Evolutionary conservation across 352 stramenopile species (phyloP).

Genomic region (Plasmopara halstedii): DNA sequence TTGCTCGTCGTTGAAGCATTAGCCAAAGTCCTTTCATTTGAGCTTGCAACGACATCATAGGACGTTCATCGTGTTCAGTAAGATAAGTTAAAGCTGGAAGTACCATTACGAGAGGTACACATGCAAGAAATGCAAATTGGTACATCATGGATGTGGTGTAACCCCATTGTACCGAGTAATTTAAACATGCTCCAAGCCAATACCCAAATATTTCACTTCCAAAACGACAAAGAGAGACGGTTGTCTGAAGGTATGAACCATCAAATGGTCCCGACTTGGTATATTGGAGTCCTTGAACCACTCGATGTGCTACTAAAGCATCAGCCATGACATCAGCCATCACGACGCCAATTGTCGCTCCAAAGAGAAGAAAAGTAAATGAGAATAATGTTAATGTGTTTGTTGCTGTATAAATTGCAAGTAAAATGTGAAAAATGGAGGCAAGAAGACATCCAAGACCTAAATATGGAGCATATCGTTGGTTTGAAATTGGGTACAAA

Average conservation of each 20-base stretch:
- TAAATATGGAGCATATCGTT: slow-evolving; percentile 75
- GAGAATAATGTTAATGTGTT: slow-evolving; percentile 41
- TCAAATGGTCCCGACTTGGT: slow-evolving; percentile 6
- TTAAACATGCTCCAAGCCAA: slow-evolving; percentile 55
- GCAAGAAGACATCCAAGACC: slow-evolving; percentile 49
- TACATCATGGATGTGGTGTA: slow-evolving; percentile 51
- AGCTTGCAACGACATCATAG: slow-evolving; percentile 21
- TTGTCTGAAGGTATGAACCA: slow-evolving; percentile 49
- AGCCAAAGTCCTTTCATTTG: slow-evolving; percentile 41
- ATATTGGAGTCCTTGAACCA: slow-evolving; percentile 28
- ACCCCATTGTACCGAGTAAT: slow-evolving; percentile 46
- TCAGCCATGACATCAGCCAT: slow-evolving; percentile 82
- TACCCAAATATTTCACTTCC: slow-evolving; percentile 73
- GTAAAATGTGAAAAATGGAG: slow-evolving; percentile 47
- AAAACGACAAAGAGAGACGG: slow-evolving; percentile 71
- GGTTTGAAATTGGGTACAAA: slow-evolving; percentile 38
- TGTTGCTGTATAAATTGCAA: slow-evolving; percentile 24
- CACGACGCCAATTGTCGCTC: slow-evolving; percentile 59
- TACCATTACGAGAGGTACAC: slow-evolving; percentile 49
- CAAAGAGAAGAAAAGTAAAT: slow-evolving; percentile 27
- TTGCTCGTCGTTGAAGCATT: slow-evolving; percentile 62
- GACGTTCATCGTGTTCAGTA: slow-evolving; percentile 36
- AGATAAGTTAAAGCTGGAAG: slow-evolving; percentile 50
- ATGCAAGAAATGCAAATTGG: slow-evolving; percentile 52
- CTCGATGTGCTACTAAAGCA: slow-evolving; percentile 53